Conservation (phyloP, 306 rosid genomes). For the Psophocarpus tetragonolobus region DNA sequence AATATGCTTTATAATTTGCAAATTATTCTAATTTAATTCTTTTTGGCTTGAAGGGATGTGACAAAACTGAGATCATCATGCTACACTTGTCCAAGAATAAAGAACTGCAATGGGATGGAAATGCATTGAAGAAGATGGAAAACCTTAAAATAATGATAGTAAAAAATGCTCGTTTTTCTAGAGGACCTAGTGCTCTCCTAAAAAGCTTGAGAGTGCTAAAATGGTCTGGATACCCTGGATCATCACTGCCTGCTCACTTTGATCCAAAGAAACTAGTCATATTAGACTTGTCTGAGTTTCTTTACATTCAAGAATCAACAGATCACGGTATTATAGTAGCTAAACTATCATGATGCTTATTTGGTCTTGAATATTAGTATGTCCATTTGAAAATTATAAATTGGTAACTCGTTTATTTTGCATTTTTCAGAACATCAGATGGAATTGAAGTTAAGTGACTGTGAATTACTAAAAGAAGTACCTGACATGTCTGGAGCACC, state of each 20-base stretch:
- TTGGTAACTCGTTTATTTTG: not conserved
- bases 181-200: not conserved
- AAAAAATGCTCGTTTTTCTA: not conserved
- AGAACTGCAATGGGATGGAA: not conserved
- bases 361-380: not conserved
- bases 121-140: not conserved
- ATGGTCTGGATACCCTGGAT: not conserved
- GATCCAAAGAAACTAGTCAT: not conserved
- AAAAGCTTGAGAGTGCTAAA: not conserved
- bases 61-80: not conserved
- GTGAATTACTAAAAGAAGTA: not conserved
- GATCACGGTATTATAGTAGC: not conserved
- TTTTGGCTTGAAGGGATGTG: not conserved
- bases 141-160: not conserved
- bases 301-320: not conserved
- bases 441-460: not conserved
- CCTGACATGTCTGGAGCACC: constrained; percentile 8
- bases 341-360: not conserved
- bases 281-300: not conserved
- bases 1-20: not conserved
- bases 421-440: constrained; percentile 2
- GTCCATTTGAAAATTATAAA: not conserved
- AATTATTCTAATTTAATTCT: not conserved
- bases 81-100: not conserved
- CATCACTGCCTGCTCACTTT: not conserved